These are phyloP conservation scores for Nicotiana attenuata DNA, from an alignment of 257 asterid species.

Conservation along the genomic window DNA sequence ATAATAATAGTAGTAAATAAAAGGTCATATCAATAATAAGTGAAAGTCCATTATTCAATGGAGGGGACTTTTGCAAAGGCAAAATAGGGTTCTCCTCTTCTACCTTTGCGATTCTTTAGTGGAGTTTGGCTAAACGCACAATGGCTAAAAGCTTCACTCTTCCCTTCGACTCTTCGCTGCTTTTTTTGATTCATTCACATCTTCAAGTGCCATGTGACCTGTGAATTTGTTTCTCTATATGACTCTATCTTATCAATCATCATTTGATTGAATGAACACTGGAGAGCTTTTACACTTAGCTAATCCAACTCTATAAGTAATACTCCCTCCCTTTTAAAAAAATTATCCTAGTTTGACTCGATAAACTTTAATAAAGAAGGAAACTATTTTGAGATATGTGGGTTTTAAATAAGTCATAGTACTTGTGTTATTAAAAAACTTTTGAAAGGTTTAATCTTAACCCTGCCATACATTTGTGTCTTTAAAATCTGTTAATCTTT, in stretches of 20 bases:
- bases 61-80: slow-evolving; percentile 10
- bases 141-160: slow-evolving; percentile 11
- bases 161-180: neutral
- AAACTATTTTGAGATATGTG: too few relatives aligned
- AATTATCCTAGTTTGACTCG: too few relatives aligned
- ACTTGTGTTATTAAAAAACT: too few relatives aligned
- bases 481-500: too few relatives aligned
- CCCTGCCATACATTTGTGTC: too few relatives aligned
- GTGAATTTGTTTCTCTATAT: neutral
- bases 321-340: too few relatives aligned
- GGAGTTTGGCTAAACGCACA: slow-evolving; percentile 11
- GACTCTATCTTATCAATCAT: neutral
- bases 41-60: neutral
- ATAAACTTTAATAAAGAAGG: too few relatives aligned
- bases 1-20: neutral
- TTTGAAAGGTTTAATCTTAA: too few relatives aligned
- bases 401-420: too few relatives aligned
- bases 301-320: neutral
- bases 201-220: neutral
- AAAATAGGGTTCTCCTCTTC: slow-evolving; percentile 24
- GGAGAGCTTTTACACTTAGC: neutral
- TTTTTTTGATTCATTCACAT: neutral
- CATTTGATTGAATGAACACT: neutral
- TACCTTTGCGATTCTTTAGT: slow-evolving; percentile 21
- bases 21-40: neutral